Base-by-base conservation (phyloP, 768 basidiomycete genomes). In the Agaricus blazei region DNA sequence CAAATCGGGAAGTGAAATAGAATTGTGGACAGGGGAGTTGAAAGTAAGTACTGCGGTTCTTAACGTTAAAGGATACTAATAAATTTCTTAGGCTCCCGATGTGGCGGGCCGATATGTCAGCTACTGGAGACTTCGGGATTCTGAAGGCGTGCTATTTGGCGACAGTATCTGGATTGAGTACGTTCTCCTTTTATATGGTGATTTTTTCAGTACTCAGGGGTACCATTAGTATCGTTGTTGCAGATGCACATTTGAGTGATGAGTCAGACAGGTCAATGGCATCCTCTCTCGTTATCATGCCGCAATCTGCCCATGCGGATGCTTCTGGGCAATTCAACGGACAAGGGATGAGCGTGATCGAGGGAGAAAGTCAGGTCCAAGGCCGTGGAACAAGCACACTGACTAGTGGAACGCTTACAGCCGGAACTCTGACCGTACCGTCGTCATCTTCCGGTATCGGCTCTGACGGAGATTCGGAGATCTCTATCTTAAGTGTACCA, bases 121-220 rank as follows among this genome's bases (percentile, higher is more conserved):
- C 49, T 90, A 88, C 62, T 93, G 89, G 88, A 75, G 84, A 42
- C 66, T 93, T 55, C 80, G 70, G 56, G 83, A 88, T 61, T 79
- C 76, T 4, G 62, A 74, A 15, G 82, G 80, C 1, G 75, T 74
- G 41, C 65, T 81, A 44, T 93, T 93, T 62, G 90, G 88, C 26
- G 73, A 85, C 51, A 85, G 79, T 55, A 75, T 93, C 19, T 91
- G 90, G 88, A 81, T 88, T 26, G 88, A 90, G 90, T 90, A 57
- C 67, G 87, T 73, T 12, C 2, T 52, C 23, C n/a, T 40, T 44
- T 11, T 28, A 12, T 43, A 34, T 19, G 37, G 12, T 9, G 58
- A 28, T 40, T 19, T 45, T 38, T 7, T 42, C 34, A 42, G 23
- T 51, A 37, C 44, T 54, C 45, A 54, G 40, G 19, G 12, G 12